phyloP scores from a whole-genome alignment of 2,329 filamentous ascomycete species.

The Fusarium sp. region DNA sequence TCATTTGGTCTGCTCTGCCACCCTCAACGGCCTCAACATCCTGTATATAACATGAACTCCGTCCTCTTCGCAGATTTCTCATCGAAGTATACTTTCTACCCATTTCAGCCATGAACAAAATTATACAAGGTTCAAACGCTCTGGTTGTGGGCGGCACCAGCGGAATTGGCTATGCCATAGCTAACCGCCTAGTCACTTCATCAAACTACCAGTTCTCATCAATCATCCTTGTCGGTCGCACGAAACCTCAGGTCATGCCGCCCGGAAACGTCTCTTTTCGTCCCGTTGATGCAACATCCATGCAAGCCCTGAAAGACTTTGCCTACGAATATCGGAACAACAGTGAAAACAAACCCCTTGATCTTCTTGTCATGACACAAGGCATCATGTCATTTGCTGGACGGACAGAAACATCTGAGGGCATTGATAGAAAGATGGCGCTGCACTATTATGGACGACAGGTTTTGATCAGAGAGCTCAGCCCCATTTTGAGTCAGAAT shows the following conservation, averaged over 20 bases:
- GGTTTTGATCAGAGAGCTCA: slow-evolving; percentile 58
- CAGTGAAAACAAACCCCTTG: slow-evolving; percentile 41
- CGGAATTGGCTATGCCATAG: slow-evolving; percentile 55
- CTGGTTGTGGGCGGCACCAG: slow-evolving; percentile 54
- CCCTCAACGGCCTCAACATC: too few species aligned
- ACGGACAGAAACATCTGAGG: slow-evolving; percentile 58
- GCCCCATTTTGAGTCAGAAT: slow-evolving; percentile 52
- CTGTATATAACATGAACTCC: too few species aligned
- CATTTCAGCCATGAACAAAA: slow-evolving; percentile 1
- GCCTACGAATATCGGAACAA: slow-evolving; percentile 45
- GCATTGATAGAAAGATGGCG: slow-evolving; percentile 60
- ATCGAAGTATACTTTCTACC: not conserved
- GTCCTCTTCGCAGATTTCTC: too few species aligned
- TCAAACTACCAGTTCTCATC: slow-evolving; percentile 35
- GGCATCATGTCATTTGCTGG: slow-evolving; percentile 55
- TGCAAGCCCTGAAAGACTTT: slow-evolving; percentile 52
- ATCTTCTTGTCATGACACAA: slow-evolving; percentile 57
- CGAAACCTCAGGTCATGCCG: slow-evolving; percentile 48
- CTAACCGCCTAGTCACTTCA: slow-evolving; percentile 50
- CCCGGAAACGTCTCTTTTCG: slow-evolving; percentile 52
- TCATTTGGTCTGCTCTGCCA: not conserved
- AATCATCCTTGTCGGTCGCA: slow-evolving; percentile 53
- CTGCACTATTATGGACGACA: slow-evolving; percentile 62
- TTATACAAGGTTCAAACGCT: slow-evolving; percentile 35
- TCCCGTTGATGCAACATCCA: slow-evolving; percentile 51